Conservation (phyloP, 116 monocot species). For the Posidonia oceanica region DNA sequence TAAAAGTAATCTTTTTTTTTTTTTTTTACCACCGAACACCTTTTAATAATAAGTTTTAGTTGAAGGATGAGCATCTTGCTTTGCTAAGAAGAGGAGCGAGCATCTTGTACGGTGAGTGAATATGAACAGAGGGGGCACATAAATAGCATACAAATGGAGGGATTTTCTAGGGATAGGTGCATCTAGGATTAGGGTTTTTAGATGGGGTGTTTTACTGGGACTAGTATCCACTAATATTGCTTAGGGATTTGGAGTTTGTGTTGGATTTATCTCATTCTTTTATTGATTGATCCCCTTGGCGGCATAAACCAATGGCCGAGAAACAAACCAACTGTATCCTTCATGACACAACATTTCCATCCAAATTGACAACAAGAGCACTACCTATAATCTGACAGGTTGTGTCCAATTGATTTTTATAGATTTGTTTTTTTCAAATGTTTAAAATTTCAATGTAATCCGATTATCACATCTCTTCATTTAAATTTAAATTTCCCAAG, state of each 20-base stretch:
- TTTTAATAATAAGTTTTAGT: neutral
- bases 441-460: too few relatives aligned
- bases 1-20: neutral
- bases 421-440: too few relatives aligned
- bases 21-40: neutral
- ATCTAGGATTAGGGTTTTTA: neutral
- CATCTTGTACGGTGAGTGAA: too few relatives aligned
- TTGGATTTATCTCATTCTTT: constrained; percentile 1
- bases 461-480: too few relatives aligned
- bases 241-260: neutral
- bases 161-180: constrained; percentile 1
- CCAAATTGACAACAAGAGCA: too few relatives aligned
- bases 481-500: too few relatives aligned
- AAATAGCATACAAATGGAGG: neutral
- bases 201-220: neutral
- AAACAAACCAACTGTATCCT: neutral
- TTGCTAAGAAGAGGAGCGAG: neutral
- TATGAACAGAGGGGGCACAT: neutral
- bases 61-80: neutral
- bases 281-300: neutral
- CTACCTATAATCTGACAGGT: too few relatives aligned
- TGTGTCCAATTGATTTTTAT: too few relatives aligned
- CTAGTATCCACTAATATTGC: neutral
- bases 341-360: too few relatives aligned
- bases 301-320: neutral